Conservation (phyloP, 2,329 filamentous ascomycete genomes). For the Chaetomium sp. region DNA sequence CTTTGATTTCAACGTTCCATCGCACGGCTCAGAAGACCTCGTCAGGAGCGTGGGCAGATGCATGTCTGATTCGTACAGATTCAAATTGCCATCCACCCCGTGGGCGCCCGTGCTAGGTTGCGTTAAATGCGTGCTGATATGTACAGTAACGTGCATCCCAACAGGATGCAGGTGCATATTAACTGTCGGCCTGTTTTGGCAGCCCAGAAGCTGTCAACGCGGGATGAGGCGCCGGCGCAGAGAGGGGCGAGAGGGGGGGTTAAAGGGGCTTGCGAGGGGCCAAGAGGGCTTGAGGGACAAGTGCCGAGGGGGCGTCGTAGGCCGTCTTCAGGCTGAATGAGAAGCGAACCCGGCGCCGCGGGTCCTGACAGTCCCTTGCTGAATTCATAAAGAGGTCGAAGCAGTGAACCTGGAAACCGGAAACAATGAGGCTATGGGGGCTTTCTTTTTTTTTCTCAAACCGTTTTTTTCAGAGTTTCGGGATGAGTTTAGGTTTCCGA, state of each 20-base stretch:
- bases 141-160: too few relatives aligned
- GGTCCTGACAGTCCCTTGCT: not conserved
- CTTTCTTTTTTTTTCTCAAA: not conserved
- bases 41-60: slow-evolving; percentile 4
- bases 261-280: too few relatives aligned
- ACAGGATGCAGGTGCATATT: slow-evolving; percentile 7
- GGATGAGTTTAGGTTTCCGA: too few relatives aligned
- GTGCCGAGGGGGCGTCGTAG: too few relatives aligned
- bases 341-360: slow-evolving; percentile 6
- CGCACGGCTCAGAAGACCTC: slow-evolving; percentile 12
- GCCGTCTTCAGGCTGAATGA: slow-evolving; percentile 12
- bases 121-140: not conserved
- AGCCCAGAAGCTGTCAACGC: not conserved
- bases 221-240: too few relatives aligned
- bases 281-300: too few relatives aligned
- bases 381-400: not conserved
- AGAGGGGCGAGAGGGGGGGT: too few relatives aligned
- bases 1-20: slow-evolving; percentile 10
- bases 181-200: slow-evolving; percentile 4
- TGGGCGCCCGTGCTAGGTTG: not conserved
- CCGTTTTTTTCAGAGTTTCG: too few relatives aligned
- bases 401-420: not conserved
- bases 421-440: not conserved
- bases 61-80: slow-evolving; percentile 9
- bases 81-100: slow-evolving; percentile 10